Conservation (phyloP, 495 filamentous ascomycete genomes). For the Neurospora tetraspora region DNA sequence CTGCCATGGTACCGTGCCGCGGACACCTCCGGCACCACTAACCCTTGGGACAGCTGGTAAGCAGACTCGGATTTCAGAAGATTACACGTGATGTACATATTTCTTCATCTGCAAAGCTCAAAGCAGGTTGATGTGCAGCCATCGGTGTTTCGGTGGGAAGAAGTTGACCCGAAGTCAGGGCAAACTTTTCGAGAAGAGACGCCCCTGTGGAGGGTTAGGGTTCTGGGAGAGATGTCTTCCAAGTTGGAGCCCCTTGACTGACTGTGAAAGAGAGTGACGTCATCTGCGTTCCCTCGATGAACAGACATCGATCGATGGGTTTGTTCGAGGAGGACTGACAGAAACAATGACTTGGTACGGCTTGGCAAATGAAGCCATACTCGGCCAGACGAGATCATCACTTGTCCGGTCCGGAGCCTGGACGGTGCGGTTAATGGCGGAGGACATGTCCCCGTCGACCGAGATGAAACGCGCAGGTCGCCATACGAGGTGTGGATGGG, state of each 20-base stretch:
- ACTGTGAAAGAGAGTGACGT: not conserved
- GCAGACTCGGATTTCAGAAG: not conserved
- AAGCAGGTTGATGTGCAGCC: not conserved
- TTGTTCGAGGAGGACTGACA: not conserved
- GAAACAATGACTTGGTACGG: not conserved
- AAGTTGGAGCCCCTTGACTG: not conserved
- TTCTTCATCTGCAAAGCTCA: not conserved
- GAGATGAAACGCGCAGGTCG: not conserved
- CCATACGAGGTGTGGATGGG: not conserved
- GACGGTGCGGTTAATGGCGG: not conserved
- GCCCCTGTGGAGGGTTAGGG: not conserved
- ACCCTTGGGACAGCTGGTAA: not conserved
- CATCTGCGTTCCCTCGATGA: not conserved
- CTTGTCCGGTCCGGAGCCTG: not conserved
- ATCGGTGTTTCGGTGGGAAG: not conserved
- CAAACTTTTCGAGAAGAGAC: not conserved
- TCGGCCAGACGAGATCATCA: not conserved
- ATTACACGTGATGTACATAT: not conserved
- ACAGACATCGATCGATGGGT: not conserved
- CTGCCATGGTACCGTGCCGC: not conserved
- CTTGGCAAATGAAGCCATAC: not conserved
- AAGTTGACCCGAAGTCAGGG: not conserved
- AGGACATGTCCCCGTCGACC: not conserved
- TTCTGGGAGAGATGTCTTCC: not conserved
- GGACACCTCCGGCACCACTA: not conserved